Evolutionary conservation across 169 alveolate genomes (phyloP).

Genomic region (Amoebophrya sp.): DNA sequence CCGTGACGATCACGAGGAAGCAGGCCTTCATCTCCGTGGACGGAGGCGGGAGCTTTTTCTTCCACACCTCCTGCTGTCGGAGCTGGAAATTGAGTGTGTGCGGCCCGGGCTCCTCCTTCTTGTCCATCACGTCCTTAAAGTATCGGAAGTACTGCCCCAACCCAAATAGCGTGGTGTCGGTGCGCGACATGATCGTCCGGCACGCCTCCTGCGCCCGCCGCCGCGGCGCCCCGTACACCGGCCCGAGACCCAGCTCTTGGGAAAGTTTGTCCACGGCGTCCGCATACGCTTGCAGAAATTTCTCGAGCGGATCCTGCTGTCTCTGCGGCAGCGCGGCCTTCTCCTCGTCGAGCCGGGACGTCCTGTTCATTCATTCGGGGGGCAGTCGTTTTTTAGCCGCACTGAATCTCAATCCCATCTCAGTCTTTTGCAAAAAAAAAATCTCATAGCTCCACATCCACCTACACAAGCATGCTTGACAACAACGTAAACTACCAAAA

Average conservation of each 20-base stretch:
- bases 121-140: neutral
- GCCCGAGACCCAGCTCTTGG: neutral
- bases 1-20: neutral
- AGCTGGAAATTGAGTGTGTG: neutral
- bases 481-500: too few species aligned
- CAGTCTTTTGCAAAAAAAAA: too few species aligned
- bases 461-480: too few species aligned
- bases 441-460: too few species aligned
- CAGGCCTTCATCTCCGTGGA: neutral
- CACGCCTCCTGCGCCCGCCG: neutral
- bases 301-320: neutral
- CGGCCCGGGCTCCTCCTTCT: conserved; percentile 10
- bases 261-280: conserved; percentile 5
- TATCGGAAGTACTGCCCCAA: neutral
- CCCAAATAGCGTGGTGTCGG: neutral
- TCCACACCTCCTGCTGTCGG: neutral
- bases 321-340: neutral
- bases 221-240: neutral
- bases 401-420: too few species aligned
- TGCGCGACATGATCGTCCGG: neutral
- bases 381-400: too few species aligned
- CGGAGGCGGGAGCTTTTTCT: neutral
- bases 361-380: too few species aligned
- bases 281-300: neutral
- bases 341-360: too few species aligned